A percentile compares a stretch with the other conserved stretches of the same genome.
Conservation (phyloP, 495 filamentous ascomycete genomes). For the Collariella sp. region DNA sequence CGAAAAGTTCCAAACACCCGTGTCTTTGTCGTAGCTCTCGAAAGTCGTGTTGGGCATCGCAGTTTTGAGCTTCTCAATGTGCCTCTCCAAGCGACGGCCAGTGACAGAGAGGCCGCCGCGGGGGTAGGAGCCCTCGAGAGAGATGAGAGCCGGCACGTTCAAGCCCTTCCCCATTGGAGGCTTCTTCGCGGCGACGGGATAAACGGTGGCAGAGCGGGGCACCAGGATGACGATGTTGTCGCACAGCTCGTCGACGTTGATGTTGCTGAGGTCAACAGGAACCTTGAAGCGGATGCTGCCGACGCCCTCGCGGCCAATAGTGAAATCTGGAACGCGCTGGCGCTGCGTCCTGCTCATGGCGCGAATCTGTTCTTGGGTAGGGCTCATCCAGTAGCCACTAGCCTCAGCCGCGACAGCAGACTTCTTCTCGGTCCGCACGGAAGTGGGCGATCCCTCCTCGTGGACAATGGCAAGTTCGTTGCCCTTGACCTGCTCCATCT, state of each 20-base stretch:
- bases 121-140: slow-evolving; percentile 84
- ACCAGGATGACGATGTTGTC: slow-evolving; percentile 64
- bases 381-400: slow-evolving; percentile 80
- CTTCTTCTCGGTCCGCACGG: slow-evolving; percentile 20
- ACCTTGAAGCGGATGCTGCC: slow-evolving; percentile 73
- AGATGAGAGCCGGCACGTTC: slow-evolving; percentile 81
- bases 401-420: slow-evolving; percentile 46
- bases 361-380: slow-evolving; percentile 58
- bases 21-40: slow-evolving; percentile 62
- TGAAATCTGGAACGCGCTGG: slow-evolving; percentile 60
- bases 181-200: slow-evolving; percentile 65
- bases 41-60: slow-evolving; percentile 72
- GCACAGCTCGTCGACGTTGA: slow-evolving; percentile 63
- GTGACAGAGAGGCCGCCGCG: slow-evolving; percentile 40
- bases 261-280: slow-evolving; percentile 67
- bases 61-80: slow-evolving; percentile 65
- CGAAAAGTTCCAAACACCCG: slow-evolving; percentile 80
- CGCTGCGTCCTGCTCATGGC: slow-evolving; percentile 66
- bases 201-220: slow-evolving; percentile 75
- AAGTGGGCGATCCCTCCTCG: slow-evolving; percentile 49
- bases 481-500: slow-evolving; percentile 65
- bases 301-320: slow-evolving; percentile 69
- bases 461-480: slow-evolving; percentile 73
- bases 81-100: slow-evolving; percentile 54
- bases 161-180: slow-evolving; percentile 75